Conservation (phyloP, 2,329 filamentous ascomycete genomes). For the Waltergamsia citrina region DNA sequence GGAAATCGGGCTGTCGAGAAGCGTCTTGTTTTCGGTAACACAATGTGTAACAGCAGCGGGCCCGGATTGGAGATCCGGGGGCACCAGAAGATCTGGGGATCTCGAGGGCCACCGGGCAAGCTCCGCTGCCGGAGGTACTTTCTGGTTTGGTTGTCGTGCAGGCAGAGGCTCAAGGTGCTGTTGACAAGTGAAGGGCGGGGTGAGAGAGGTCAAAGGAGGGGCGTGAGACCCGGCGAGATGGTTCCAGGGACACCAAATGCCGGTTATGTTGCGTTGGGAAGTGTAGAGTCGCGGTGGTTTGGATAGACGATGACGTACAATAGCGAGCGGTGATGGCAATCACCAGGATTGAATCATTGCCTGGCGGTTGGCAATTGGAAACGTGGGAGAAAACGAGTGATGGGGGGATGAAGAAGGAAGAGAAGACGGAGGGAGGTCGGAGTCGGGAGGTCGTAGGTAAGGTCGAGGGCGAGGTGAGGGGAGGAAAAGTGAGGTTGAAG, state of each 20-base stretch:
- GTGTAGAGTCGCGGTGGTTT: neutral
- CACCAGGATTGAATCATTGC: constrained; percentile 28
- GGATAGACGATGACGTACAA: constrained; percentile 11
- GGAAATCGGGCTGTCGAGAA: no score
- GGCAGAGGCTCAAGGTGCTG: no score
- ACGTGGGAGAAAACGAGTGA: constrained; percentile 12
- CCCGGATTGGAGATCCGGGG: no score
- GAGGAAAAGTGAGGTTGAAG: neutral
- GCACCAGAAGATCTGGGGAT: no score
- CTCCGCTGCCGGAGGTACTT: no score
- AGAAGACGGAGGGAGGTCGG: neutral
- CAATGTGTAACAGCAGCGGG: no score
- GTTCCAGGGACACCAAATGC: neutral
- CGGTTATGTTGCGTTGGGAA: neutral
- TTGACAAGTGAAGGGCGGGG: no score
- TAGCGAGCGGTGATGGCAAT: constrained; percentile 13
- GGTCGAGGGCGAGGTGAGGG: neutral
- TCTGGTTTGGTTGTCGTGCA: no score
- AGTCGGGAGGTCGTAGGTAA: no score
- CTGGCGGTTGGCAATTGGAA: constrained; percentile 23
- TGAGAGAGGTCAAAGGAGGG: no score
- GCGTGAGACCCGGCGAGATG: neutral
- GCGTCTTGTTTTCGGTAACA: no score
- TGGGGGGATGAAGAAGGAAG: neutral
- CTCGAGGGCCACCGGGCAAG: no score